These are phyloP conservation scores for Yamadazyma nakazawae DNA, from an alignment of 805 yeast genomes.

Conservation along the genomic window DNA sequence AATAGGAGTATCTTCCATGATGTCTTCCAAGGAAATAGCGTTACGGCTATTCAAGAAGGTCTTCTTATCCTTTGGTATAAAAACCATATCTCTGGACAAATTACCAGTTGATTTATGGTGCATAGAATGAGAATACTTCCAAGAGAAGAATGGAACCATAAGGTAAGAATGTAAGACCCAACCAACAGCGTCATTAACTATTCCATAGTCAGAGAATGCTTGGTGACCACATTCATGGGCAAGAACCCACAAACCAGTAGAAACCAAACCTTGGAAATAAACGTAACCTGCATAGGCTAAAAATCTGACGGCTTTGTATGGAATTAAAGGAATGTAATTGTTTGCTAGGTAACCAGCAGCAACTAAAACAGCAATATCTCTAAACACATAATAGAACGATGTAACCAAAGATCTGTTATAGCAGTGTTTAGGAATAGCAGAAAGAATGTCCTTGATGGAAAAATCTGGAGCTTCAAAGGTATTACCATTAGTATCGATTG, in stretches of 20 bases:
- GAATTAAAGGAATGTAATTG: conserved; percentile 50
- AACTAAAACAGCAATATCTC: conserved; percentile 51
- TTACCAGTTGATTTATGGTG: conserved; percentile 92
- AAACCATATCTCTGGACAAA: conserved; percentile 78
- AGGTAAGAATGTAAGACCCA: conserved; percentile 79
- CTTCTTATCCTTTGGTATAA: conserved; percentile 69
- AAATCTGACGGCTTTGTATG: conserved; percentile 43
- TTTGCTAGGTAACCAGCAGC: conserved; percentile 53
- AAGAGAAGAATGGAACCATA: conserved; percentile 81
- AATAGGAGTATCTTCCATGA: conserved; percentile 74
- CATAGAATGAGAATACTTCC: conserved; percentile 82
- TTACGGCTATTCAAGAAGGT: conserved; percentile 42
- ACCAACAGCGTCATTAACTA: conserved; percentile 75
- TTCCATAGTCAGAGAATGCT: conserved; percentile 71
- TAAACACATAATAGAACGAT: conserved; percentile 61
- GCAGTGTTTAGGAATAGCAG: conserved; percentile 71
- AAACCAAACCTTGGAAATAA: conserved; percentile 8
- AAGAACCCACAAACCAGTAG: conserved; percentile 73
- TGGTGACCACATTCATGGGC: conserved; percentile 93
- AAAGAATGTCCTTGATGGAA: conserved; percentile 70
- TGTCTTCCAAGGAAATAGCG: conserved; percentile 45
- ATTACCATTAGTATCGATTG: conserved; percentile 61
- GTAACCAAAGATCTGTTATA: conserved; percentile 57
- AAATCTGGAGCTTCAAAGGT: conserved; percentile 71
- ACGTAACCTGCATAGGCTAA: conserved; percentile 26